Evolutionary conservation across 805 yeast genomes (phyloP), one percentile per base, ranked within the genome.

Genomic region (Cyberlindnera mississippiensis): DNA sequence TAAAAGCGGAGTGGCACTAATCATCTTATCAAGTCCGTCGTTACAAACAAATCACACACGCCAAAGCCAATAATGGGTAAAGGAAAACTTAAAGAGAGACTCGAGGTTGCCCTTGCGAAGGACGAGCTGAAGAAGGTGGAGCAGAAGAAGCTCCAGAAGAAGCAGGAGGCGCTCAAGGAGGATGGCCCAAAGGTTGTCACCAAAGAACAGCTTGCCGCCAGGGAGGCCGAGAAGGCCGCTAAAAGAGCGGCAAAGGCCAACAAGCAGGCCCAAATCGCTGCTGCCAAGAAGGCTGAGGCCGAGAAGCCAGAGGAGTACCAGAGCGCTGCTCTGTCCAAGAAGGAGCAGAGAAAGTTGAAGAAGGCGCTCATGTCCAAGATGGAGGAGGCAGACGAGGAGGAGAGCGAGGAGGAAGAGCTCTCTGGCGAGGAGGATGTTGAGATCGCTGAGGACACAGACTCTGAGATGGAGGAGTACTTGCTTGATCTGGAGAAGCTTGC

Each of bases 291-390:
- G 50, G 55, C 48, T 44, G 49, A 37, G 13, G 46, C 16, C 40
- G 44, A 31, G 47, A 45, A 28, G 12, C 45, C 44, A 10, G 67
- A 59, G 35, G 74, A 62, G 19, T 76, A 75, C 44, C 65, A 78
- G 49, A 72, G 79, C 49, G 57, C 61, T 18, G 66, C 71, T 15
- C 66, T 81, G 42, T 80, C 86, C 35, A 80, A 76, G 63, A 82
- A 80, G 53, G 85, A 80, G 38, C 72, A 71, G 58, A 76, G 85
- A 66, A 67, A 71, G 54, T 63, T 78, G 62, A 78, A 77, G 69
- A 78, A 78, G 49, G 60, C 60, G 59, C 43, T 50, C 11, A 35
- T 53, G 49, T 41, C 53, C 16, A 45, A 49, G 39, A 16, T 44
- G 18, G 46, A 42, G 65, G 49, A 33, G 46, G 45, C 28, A 51